Evolutionary conservation across 306 rosid species (phyloP), one percentile per base, ranked within the genome.

Genomic region (Parietaria judaica): DNA sequence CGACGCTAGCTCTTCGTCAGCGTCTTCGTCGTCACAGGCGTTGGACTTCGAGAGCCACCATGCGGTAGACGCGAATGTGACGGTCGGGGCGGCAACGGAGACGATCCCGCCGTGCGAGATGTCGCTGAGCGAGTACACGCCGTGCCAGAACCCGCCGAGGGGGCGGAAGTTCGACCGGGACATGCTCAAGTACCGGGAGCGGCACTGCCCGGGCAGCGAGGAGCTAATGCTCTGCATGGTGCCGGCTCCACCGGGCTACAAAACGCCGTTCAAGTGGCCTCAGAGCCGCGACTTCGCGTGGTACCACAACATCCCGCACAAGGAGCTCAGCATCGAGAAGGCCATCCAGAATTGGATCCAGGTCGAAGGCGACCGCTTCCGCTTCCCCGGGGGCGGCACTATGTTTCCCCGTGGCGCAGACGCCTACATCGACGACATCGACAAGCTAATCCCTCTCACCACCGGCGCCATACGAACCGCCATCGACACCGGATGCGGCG

Each of bases 371-470:
- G 87, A 86, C 34, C 54, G 83, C 10, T 92, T 92, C 65, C 80
- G 90, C 73, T 92, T 92, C 65, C 99, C 99, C 1, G 99, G 99
- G 10, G 99, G 99, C 58, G 99, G 99, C 23, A 92, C 99, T 10
- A 84, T 84, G 96, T 92, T 92, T 74, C 96, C 99, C 0, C 87
- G 85, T 8, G 99, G 99, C 11, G 99, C 99, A 17, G 95, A 88
- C 71, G 88, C 96, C 0, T 92, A 92, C 36, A 92, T 92, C 35
- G 96, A 92, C 75, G 95, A 84, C 51, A 88, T 92, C 11, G 79
- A 79, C 60, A 80, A 78, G 39, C 90, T 92, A 71, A 82, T 92
- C 76, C 95, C 99, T 57, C 94, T 92, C 17, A 82, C 72, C 0
- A 65, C 34, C 50, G 94, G 99, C 8, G 69, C 67, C 16, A 82